Conservation (phyloP, 2,329 filamentous ascomycete species). For the Penicillium decumbens region DNA sequence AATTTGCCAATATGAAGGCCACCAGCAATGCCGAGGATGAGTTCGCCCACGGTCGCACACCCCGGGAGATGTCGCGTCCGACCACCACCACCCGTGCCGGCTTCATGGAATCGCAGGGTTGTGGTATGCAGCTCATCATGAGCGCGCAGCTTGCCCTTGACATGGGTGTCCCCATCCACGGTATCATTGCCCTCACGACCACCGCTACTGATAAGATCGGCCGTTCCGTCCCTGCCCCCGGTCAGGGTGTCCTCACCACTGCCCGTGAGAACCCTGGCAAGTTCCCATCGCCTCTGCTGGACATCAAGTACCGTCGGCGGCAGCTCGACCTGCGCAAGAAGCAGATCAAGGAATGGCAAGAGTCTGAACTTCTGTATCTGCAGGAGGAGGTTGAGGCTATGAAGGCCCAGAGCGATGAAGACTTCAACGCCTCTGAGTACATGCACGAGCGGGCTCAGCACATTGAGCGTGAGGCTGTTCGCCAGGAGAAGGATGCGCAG, state of each 20-base stretch:
- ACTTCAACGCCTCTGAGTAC: constrained; percentile 79
- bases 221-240: constrained; percentile 91
- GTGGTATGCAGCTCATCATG: constrained; percentile 98
- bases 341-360: constrained; percentile 95
- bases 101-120: constrained; percentile 99
- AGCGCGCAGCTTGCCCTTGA: constrained; percentile 90
- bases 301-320: constrained; percentile 94
- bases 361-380: constrained; percentile 86
- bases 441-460: constrained; percentile 77
- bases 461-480: constrained; percentile 78
- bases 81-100: constrained; percentile 95
- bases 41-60: constrained; percentile 89
- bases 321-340: constrained; percentile 91
- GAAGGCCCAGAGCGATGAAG: constrained; percentile 66
- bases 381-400: constrained; percentile 90
- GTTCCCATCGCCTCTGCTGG: constrained; percentile 90
- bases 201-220: constrained; percentile 99
- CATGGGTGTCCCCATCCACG: constrained; percentile 98
- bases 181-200: constrained; percentile 85
- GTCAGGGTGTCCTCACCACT: constrained; percentile 92
- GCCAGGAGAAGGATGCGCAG: constrained; percentile 90
- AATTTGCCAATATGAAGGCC: constrained; percentile 99
- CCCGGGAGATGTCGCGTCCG: constrained; percentile 94
- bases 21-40: constrained; percentile 98
- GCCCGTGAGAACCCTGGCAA: constrained; percentile 86